Conservation (phyloP, 2,329 filamentous ascomycete genomes). For the Fusarium scirpi region DNA sequence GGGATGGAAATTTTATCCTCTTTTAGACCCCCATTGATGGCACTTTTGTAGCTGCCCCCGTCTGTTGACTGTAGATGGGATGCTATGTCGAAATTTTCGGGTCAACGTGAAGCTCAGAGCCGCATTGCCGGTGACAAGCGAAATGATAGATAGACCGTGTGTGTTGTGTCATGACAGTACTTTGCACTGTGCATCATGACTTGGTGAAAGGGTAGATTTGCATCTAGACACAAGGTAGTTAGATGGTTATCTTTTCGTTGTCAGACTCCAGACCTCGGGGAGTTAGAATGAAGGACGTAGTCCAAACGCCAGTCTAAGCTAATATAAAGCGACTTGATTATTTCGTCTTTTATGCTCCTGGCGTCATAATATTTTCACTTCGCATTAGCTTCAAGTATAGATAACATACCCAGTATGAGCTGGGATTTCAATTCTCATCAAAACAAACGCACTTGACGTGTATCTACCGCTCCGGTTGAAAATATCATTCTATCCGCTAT, state of each 20-base stretch:
- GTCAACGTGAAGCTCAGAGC: slow-evolving; percentile 30
- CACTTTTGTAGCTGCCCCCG: slow-evolving; percentile 46
- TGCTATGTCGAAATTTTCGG: slow-evolving; percentile 43
- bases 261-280: neutral
- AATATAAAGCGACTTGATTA: neutral
- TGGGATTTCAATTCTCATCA: neutral
- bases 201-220: slow-evolving; percentile 10
- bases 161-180: slow-evolving; percentile 24
- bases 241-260: neutral
- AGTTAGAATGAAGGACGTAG: neutral
- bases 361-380: neutral
- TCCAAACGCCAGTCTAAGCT: neutral
- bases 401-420: neutral
- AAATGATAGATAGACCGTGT: slow-evolving; percentile 37
- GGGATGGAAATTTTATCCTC: slow-evolving; percentile 26
- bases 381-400: neutral
- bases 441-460: neutral
- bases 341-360: neutral
- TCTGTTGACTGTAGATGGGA: slow-evolving; percentile 15
- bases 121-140: slow-evolving; percentile 45
- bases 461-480: slow-evolving; percentile 1
- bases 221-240: neutral
- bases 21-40: slow-evolving; percentile 42
- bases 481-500: slow-evolving; percentile 30
- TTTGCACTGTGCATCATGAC: slow-evolving; percentile 36